Base-by-base conservation (phyloP, 495 filamentous ascomycete species). In the Aspergillus ellipticus region DNA sequence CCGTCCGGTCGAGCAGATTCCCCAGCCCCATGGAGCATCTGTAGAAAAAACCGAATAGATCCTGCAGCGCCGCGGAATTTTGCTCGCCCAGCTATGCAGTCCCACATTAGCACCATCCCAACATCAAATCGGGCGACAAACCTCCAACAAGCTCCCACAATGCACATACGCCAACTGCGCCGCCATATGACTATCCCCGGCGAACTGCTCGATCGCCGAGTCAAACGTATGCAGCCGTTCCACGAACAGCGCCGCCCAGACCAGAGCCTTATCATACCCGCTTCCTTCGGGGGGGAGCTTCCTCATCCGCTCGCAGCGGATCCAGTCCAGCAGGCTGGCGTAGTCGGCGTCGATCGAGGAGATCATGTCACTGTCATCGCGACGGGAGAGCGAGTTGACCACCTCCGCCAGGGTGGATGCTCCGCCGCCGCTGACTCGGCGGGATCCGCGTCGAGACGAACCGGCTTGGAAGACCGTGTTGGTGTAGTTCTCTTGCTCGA, bases 251-350 rank as follows among this genome's bases (percentile, higher is more conserved):
- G 19, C 16, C 1, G 69, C 71, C 66, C 71, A 74, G 13, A 63
- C 57, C 5, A 74, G 60, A 5, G 72, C 71, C 48, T 69, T 69
- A 51, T 74, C 71, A 51, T 71, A 74, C 50, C 58, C 67, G 53
- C 71, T 74, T 42, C 71, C 71, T 49, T 74, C 71, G 0, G 71
- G 60, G 4, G 71, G 71, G 1, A 74, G 57, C 49, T 70, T 64
- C 53, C 59, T 67, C 71, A 74, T 70, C 6, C 71, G 66, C 62
- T 74, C 50, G 10, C 22, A 28, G n/a, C 59, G 55, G 10, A 62
- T 62, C 55, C 55, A 62, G 15, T 73, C 70, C 0, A 70, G 47
- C 0, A 74, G 58, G 5, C 61, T 62, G 15, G 62, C 49, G 29
- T 71, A 62, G 24, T 57, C 58, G 16, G 59, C 64, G 42, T 64